Conservation (phyloP, 441 rosid species). For the Biscutella auriculata region DNA sequence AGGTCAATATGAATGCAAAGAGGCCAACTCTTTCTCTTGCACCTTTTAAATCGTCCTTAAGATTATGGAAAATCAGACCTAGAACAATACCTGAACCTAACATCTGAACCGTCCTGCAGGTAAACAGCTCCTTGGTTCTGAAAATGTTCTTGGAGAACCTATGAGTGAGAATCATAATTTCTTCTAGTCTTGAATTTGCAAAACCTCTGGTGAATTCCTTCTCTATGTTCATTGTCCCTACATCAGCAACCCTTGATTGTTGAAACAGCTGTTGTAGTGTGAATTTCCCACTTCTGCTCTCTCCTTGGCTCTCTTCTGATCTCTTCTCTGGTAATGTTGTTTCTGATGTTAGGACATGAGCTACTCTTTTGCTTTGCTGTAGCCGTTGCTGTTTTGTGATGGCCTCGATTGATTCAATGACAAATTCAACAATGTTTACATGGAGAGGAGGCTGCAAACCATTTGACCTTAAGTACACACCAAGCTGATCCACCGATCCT, state of each 20-base stretch:
- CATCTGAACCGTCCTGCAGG: slow-evolving; percentile 73
- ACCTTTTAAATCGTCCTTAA: slow-evolving; percentile 46
- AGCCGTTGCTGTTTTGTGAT: slow-evolving; percentile 25
- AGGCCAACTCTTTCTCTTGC: slow-evolving; percentile 82
- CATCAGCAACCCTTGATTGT: slow-evolving; percentile 60
- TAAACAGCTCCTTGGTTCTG: slow-evolving; percentile 76
- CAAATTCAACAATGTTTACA: slow-evolving; percentile 64
- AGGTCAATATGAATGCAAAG: slow-evolving; percentile 77
- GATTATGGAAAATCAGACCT: slow-evolving; percentile 63
- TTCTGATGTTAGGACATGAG: slow-evolving; percentile 17
- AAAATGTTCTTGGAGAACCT: slow-evolving; percentile 83
- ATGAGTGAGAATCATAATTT: slow-evolving; percentile 61
- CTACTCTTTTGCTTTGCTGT: slow-evolving; percentile 19
- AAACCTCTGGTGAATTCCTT: slow-evolving; percentile 32
- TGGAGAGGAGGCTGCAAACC: slow-evolving; percentile 60
- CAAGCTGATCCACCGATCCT: slow-evolving; percentile 68
- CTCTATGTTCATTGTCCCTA: slow-evolving; percentile 28
- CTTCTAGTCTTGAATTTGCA: slow-evolving; percentile 57
- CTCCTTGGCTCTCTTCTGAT: slow-evolving; percentile 30
- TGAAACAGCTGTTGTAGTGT: slow-evolving; percentile 81
- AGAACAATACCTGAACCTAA: slow-evolving; percentile 67
- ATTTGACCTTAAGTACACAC: slow-evolving; percentile 24
- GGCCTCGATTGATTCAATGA: slow-evolving; percentile 65
- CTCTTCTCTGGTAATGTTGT: slow-evolving; percentile 21
- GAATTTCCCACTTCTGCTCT: slow-evolving; percentile 37